These are phyloP conservation scores for Pezicula rhizophila DNA, from an alignment of 2,329 filamentous ascomycete species.

Conservation along the genomic window DNA sequence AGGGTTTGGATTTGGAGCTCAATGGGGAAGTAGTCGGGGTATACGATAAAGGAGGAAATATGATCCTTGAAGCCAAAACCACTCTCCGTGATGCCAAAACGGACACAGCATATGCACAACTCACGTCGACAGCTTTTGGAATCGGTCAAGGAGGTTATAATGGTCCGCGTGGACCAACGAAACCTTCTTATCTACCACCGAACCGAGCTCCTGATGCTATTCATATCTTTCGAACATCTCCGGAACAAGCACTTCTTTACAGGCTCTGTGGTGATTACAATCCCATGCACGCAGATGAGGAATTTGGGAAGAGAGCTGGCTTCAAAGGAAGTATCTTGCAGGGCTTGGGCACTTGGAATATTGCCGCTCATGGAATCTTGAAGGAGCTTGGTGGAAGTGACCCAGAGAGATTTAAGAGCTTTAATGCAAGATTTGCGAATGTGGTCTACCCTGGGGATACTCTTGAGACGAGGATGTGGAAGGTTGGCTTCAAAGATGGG, in stretches of 20 bases:
- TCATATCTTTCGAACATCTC: conserved; percentile 31
- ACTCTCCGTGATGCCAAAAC: conserved; percentile 34
- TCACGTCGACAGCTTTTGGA: conserved; percentile 36
- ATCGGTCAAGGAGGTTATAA: conserved; percentile 40
- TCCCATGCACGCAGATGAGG: conserved; percentile 39
- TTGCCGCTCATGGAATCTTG: conserved; percentile 37
- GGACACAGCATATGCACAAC: conserved; percentile 31
- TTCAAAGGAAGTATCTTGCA: conserved; percentile 41
- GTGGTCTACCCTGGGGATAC: conserved; percentile 42
- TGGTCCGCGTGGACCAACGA: conserved; percentile 34
- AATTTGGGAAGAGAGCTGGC: conserved; percentile 34
- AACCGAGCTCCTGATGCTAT: conserved; percentile 32
- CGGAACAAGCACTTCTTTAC: conserved; percentile 35
- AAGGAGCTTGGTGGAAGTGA: conserved; percentile 34
- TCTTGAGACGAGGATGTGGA: conserved; percentile 37
- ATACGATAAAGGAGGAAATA: conserved; percentile 39
- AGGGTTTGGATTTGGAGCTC: conserved; percentile 33
- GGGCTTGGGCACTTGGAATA: conserved; percentile 42
- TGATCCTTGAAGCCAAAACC: conserved; percentile 37
- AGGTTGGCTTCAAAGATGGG: conserved; percentile 27
- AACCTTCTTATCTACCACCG: conserved; percentile 26
- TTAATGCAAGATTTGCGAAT: conserved; percentile 38
- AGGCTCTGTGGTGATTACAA: conserved; percentile 44
- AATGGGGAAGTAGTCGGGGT: conserved; percentile 35
- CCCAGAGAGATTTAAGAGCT: conserved; percentile 34